Conservation (phyloP, 768 basidiomycete species). For the Russula ochroleuca region DNA sequence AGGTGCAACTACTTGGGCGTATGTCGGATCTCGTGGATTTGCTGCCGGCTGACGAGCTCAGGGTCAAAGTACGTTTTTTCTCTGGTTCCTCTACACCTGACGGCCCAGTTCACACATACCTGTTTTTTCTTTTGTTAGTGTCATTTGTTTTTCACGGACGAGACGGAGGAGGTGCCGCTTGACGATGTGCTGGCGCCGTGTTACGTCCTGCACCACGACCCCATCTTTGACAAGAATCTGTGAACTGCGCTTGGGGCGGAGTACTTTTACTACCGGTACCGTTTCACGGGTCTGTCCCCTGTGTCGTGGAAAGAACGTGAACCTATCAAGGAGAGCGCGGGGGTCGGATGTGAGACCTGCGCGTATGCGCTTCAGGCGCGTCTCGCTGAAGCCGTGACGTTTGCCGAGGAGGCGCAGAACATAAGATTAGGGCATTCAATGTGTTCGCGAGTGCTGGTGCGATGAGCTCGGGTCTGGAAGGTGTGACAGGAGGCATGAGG, state of each 20-base stretch:
- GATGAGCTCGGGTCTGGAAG: constrained; percentile 55
- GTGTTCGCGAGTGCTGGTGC: constrained; percentile 52
- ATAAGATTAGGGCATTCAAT: constrained; percentile 38
- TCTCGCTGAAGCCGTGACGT: constrained; percentile 28
- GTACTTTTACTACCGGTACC: constrained; percentile 46
- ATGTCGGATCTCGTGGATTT: constrained; percentile 38
- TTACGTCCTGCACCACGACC: constrained; percentile 41
- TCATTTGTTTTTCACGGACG: constrained; percentile 58
- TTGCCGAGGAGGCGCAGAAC: constrained; percentile 32
- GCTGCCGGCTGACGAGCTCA: constrained; percentile 40
- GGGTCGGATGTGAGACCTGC: constrained; percentile 49
- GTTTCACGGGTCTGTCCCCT: constrained; percentile 40
- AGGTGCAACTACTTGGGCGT: constrained; percentile 45
- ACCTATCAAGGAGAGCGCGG: constrained; percentile 35
- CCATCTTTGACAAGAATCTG: constrained; percentile 29
- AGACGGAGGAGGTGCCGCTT: constrained; percentile 36
- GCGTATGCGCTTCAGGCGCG: constrained; percentile 30
- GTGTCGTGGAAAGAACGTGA: constrained; percentile 37
- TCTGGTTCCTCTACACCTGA: not conserved
- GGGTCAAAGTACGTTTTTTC: constrained; percentile 50
- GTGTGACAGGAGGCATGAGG: constrained; percentile 48
- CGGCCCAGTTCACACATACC: not conserved
- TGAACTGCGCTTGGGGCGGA: constrained; percentile 41
- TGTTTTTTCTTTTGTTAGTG: constrained; percentile 38
- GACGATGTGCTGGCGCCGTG: constrained; percentile 46